A percentile compares a stretch with the other conserved stretches of the same genome.
These are phyloP conservation scores for Sclerotinia nivalis DNA, from an alignment of 2,329 filamentous ascomycete species.

Conservation along the genomic window DNA sequence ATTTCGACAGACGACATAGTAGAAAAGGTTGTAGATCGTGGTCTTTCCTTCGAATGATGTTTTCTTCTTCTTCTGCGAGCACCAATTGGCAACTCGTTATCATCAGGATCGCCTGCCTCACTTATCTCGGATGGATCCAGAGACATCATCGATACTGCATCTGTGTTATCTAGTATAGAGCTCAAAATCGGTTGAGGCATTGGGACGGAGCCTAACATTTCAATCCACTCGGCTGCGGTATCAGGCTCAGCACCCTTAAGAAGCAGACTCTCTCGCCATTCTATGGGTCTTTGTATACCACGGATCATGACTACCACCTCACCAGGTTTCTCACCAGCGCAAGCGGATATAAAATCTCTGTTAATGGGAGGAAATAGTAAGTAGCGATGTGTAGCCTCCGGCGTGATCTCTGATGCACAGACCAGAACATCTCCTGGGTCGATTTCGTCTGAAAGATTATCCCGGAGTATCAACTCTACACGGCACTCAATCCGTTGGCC, in stretches of 20 bases:
- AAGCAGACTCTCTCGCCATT: slow-evolving; percentile 85
- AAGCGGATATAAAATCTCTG: slow-evolving; percentile 71
- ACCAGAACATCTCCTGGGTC: slow-evolving; percentile 84
- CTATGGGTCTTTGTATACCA: slow-evolving; percentile 61
- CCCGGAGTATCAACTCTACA: slow-evolving; percentile 82
- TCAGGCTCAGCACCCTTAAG: slow-evolving; percentile 60
- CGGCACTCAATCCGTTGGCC: slow-evolving; percentile 88
- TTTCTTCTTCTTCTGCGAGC: slow-evolving; percentile 33
- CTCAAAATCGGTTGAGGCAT: slow-evolving; percentile 51
- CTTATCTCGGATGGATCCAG: slow-evolving; percentile 16
- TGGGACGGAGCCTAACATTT: slow-evolving; percentile 65
- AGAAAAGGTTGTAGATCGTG: slow-evolving; percentile 22
- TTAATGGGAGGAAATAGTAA: slow-evolving; percentile 90
- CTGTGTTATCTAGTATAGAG: slow-evolving; percentile 22
- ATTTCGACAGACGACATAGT: slow-evolving; percentile 6
- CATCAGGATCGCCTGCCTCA: slow-evolving; percentile 25
- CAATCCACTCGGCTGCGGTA: slow-evolving; percentile 80
- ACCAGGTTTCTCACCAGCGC: slow-evolving; percentile 67
- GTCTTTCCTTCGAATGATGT: slow-evolving; percentile 22
- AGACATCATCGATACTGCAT: slow-evolving; percentile 24
- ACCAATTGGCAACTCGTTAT: slow-evolving; percentile 39
- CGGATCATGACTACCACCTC: slow-evolving; percentile 87
- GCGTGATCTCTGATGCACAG: slow-evolving; percentile 74
- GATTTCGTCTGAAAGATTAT: slow-evolving; percentile 67
- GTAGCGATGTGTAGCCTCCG: slow-evolving; percentile 74